phyloP scores from a whole-genome alignment of 495 filamentous ascomycete species.

The Pyrenula massariospora region DNA sequence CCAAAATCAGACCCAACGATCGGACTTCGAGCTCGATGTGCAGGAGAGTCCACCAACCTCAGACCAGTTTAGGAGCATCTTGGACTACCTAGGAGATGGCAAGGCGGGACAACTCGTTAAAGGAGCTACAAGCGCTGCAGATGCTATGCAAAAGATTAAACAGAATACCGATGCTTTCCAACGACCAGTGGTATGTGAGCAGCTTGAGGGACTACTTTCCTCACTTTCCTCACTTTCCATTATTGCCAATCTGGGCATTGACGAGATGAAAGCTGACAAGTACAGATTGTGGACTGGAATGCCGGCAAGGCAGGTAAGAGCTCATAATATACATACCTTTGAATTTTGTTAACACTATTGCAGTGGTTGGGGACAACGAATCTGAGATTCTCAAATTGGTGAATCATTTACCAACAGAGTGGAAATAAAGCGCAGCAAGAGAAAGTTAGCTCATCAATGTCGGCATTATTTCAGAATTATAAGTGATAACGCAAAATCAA shows the following conservation, averaged over 20 bases:
- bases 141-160: slow-evolving; percentile 67
- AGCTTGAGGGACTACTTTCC: not conserved
- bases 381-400: slow-evolving; percentile 79
- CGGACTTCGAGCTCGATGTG: slow-evolving; percentile 76
- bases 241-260: slow-evolving; percentile 2
- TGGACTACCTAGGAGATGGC: slow-evolving; percentile 57
- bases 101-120: slow-evolving; percentile 45
- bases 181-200: slow-evolving; percentile 59
- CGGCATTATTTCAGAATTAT: not conserved
- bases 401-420: slow-evolving; percentile 41
- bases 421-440: slow-evolving; percentile 1
- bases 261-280: not conserved
- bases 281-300: slow-evolving; percentile 82
- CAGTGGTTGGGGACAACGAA: slow-evolving; percentile 58
- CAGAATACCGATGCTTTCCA: slow-evolving; percentile 47
- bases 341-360: not conserved
- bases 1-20: slow-evolving; percentile 40
- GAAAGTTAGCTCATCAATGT: not conserved
- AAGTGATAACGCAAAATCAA: no score
- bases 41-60: slow-evolving; percentile 68
- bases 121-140: slow-evolving; percentile 56
- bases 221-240: slow-evolving; percentile 2
- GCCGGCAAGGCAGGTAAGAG: slow-evolving; percentile 60
- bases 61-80: slow-evolving; percentile 76
- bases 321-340: not conserved